phyloP scores from a whole-genome alignment of 305 asterid species.

The Fraxinus sp. region DNA sequence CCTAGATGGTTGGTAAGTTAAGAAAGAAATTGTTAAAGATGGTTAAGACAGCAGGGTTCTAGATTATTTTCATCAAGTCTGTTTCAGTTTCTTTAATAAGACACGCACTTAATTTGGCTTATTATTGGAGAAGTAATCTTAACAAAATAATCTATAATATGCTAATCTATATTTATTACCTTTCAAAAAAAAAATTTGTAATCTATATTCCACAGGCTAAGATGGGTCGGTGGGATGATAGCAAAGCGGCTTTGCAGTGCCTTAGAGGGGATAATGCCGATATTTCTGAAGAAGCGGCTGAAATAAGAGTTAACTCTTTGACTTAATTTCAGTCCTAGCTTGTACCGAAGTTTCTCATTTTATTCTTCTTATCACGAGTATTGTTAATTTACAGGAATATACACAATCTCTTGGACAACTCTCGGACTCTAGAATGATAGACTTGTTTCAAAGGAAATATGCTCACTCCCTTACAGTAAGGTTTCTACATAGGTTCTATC shows the following conservation, averaged over 20 bases:
- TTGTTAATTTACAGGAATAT: constrained; percentile 41
- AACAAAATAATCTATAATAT: neutral
- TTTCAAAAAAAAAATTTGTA: neutral
- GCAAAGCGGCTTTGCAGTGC: constrained; percentile 46
- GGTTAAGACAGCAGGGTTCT: neutral
- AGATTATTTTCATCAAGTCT: neutral
- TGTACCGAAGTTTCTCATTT: constrained; percentile 4
- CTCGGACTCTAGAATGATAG: constrained; percentile 48
- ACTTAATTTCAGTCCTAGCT: constrained; percentile 3
- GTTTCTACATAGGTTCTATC: constrained; percentile 9
- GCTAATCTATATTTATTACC: neutral
- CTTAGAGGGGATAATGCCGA: constrained; percentile 57
- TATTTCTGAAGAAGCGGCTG: constrained; percentile 54
- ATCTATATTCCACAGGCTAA: constrained; percentile 49
- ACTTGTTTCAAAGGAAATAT: constrained; percentile 74
- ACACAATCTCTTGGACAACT: constrained; percentile 54
- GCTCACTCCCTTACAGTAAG: constrained; percentile 70
- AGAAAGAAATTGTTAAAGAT: neutral
- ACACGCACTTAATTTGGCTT: neutral
- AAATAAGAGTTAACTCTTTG: constrained; percentile 48
- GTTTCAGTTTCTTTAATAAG: neutral
- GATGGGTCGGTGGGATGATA: constrained; percentile 46
- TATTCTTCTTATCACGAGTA: neutral
- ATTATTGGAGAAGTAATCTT: neutral
- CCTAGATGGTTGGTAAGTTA: constrained; percentile 86